Percentiles rank a stretch among this genome's conserved stretches.
phyloP scores from a whole-genome alignment of 2,329 filamentous ascomycete genomes.

The Verticillium albo-atrum region DNA sequence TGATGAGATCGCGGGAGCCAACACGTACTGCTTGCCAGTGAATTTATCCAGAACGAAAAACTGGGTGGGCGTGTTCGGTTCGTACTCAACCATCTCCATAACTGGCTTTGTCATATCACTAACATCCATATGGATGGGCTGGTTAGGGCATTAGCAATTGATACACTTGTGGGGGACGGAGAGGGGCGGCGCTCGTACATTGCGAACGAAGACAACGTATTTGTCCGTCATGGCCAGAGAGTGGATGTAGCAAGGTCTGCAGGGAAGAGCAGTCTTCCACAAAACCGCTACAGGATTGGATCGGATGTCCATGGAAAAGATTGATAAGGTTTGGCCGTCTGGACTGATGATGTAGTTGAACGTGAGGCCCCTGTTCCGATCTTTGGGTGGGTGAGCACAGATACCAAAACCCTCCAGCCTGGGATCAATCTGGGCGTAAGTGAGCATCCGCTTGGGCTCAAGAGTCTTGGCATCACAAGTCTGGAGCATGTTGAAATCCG shows the following conservation, averaged over 20 bases:
- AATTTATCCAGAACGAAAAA: conserved; percentile 13
- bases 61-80: conserved; percentile 7
- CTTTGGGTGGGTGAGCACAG: conserved; percentile 13
- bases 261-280: conserved; percentile 12
- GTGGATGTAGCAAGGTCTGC: conserved; percentile 12
- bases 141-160: too few relatives aligned
- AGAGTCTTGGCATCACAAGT: conserved; percentile 12
- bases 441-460: conserved; percentile 11
- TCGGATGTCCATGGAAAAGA: conserved; percentile 9
- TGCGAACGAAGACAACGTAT: conserved; percentile 11
- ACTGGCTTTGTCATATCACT: conserved; percentile 14
- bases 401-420: conserved; percentile 11
- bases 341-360: conserved; percentile 11
- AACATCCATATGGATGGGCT: conserved; percentile 12
- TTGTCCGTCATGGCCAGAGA: conserved; percentile 12
- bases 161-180: background rate
- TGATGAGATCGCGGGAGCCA: too few relatives aligned
- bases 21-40: conserved; percentile 8
- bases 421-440: conserved; percentile 12
- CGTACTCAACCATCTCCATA: conserved; percentile 8
- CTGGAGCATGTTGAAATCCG: conserved; percentile 11
- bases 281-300: conserved; percentile 6
- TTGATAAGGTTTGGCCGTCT: conserved; percentile 4
- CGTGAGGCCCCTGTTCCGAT: conserved; percentile 8
- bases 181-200: conserved; percentile 3